A percentile compares a stretch with the other conserved stretches of the same genome.
phyloP scores from a whole-genome alignment of 371 early-diverging fungal genomes.

The Mortierella sp. region DNA sequence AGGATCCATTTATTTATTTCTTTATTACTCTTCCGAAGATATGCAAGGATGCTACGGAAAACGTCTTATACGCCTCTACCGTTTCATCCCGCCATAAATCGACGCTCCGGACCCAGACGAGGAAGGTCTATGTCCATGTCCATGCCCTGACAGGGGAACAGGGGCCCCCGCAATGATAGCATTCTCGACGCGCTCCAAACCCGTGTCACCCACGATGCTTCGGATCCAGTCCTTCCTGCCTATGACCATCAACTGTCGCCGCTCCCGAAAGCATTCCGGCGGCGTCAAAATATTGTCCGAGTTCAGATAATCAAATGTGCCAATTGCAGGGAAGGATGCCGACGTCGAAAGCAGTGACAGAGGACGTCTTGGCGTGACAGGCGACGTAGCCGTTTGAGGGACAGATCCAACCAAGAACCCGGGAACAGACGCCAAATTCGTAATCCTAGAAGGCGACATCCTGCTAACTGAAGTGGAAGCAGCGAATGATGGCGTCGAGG shows the following conservation, averaged over 20 bases:
- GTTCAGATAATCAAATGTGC: slow-evolving; percentile 38
- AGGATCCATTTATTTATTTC: too few relatives aligned
- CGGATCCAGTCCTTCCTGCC: slow-evolving; percentile 38
- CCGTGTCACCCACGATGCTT: slow-evolving; percentile 18
- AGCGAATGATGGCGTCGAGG: neutral
- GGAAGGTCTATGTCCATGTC: neutral
- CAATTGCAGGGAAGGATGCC: slow-evolving; percentile 28
- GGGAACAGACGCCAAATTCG: slow-evolving; percentile 1
- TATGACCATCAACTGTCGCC: slow-evolving; percentile 23
- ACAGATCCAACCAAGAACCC: neutral
- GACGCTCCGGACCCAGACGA: neutral
- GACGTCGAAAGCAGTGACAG: slow-evolving; percentile 35
- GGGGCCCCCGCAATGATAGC: slow-evolving; percentile 24
- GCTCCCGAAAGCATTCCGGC: slow-evolving; percentile 48
- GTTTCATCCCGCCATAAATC: too few relatives aligned
- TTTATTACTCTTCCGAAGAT: too few relatives aligned
- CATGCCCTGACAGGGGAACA: neutral
- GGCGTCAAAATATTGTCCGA: slow-evolving; percentile 48
- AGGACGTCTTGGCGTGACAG: slow-evolving; percentile 32
- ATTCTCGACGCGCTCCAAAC: slow-evolving; percentile 26
- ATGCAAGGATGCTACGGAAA: too few relatives aligned
- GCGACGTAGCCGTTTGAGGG: neutral
- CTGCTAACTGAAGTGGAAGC: neutral
- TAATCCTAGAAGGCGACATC: neutral
- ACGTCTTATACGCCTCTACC: too few relatives aligned